These are phyloP conservation scores for Basipetospora chlamydospora DNA, from an alignment of 2,329 filamentous ascomycete species.

Conservation along the genomic window DNA sequence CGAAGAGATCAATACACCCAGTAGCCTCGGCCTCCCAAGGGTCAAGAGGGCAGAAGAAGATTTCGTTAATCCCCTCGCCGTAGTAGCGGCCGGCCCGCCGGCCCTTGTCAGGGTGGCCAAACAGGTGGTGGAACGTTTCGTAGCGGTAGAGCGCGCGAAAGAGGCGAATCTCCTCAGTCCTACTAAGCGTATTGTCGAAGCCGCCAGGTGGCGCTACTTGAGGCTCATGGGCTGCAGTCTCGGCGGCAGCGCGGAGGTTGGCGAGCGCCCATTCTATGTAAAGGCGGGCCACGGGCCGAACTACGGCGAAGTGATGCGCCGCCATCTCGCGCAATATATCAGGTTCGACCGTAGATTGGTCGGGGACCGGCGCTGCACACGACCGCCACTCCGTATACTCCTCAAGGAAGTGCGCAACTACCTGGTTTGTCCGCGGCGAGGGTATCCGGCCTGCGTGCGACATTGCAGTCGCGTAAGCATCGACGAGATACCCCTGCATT, in stretches of 20 bases:
- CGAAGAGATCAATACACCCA: constrained; percentile 9
- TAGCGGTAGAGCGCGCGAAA: constrained; percentile 12
- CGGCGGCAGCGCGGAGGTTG: no score
- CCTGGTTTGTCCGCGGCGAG: constrained; percentile 5
- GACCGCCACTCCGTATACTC: constrained; percentile 5
- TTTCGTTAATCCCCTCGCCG: constrained; percentile 5
- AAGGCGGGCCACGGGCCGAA: no score
- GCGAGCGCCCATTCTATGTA: no score
- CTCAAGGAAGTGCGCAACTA: constrained; percentile 5
- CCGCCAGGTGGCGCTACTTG: no score
- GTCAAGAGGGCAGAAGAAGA: constrained; percentile 8
- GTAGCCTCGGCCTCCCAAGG: constrained; percentile 10
- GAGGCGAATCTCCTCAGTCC: constrained; percentile 9
- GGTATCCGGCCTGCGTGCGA: constrained; percentile 8
- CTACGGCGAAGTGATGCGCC: no score
- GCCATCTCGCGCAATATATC: no score
- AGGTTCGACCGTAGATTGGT: no score
- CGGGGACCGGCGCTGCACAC: not conserved
- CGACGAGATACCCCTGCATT: constrained; percentile 9
- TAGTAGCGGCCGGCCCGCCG: constrained; percentile 1
- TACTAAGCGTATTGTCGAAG: no score
- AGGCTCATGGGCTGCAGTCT: no score
- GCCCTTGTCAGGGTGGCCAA: constrained; percentile 1
- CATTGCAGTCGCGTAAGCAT: constrained; percentile 10
- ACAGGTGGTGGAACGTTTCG: constrained; percentile 9